phyloP scores from a whole-genome alignment of 1,284 basidiomycete species.

The Pseudozyma sp. region DNA sequence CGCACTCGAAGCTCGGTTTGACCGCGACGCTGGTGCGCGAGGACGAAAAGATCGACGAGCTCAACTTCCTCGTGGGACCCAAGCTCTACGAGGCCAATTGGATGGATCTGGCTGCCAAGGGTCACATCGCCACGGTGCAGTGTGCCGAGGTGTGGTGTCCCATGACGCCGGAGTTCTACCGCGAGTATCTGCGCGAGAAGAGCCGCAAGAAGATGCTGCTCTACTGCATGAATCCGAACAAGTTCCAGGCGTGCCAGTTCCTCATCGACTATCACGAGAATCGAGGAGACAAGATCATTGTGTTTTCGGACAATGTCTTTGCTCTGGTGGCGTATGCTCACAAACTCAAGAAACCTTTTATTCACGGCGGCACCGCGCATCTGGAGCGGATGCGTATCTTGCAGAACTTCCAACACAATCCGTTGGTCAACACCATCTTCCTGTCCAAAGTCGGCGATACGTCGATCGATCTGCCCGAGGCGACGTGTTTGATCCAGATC shows the following conservation, averaged over 20 bases:
- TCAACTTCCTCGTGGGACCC: conserved; percentile 99
- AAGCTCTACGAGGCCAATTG: conserved; percentile 99
- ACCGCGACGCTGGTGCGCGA: conserved; percentile 91
- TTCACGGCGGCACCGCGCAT: conserved; percentile 95
- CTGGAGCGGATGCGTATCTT: conserved; percentile 94
- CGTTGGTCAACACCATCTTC: conserved; percentile 95
- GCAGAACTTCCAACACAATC: conserved; percentile 94
- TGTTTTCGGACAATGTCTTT: conserved; percentile 98
- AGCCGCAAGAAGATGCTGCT: conserved; percentile 93
- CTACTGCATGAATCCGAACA: conserved; percentile 99
- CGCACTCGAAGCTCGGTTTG: conserved; percentile 66
- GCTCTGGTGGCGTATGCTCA: conserved; percentile 97
- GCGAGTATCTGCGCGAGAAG: conserved; percentile 93
- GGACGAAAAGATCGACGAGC: conserved; percentile 98
- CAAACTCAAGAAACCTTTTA: conserved; percentile 92
- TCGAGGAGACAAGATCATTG: conserved; percentile 98
- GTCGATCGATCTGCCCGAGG: conserved; percentile 98
- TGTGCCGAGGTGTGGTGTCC: conserved; percentile 98
- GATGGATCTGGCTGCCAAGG: conserved; percentile 99
- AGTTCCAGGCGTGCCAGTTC: conserved; percentile 99
- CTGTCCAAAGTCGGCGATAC: conserved; percentile 99
- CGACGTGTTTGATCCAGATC: conserved; percentile 98
- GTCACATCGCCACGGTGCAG: conserved; percentile 99
- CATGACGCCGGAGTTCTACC: conserved; percentile 99
- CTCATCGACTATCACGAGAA: conserved; percentile 98